Evolutionary conservation across 2,329 filamentous ascomycete species (phyloP).

Genomic region (Fusarium marasasianum): DNA sequence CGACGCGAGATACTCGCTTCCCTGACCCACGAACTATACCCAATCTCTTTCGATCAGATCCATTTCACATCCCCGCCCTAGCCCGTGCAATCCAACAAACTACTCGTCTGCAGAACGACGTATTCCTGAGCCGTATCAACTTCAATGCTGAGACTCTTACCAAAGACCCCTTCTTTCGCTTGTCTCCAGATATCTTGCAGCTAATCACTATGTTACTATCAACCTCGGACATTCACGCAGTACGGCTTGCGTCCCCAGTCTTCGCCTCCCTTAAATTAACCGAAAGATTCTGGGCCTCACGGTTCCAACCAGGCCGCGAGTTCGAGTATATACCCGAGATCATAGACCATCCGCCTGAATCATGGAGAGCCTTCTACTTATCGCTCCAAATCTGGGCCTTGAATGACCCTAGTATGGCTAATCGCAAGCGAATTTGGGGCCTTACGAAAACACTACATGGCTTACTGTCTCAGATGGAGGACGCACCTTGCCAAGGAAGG

Average conservation of each 20-base stretch:
- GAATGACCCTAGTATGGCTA: background rate
- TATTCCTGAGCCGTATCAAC: background rate
- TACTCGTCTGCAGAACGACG: background rate
- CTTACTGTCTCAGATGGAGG: background rate
- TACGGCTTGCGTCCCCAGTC: background rate
- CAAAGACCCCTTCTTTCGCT: background rate
- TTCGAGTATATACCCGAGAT: background rate
- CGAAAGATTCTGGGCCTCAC: background rate
- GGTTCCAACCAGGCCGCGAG: background rate
- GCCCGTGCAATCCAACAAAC: background rate
- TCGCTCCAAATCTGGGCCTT: background rate
- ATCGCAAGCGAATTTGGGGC: background rate
- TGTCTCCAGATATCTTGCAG: background rate
- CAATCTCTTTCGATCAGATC: background rate
- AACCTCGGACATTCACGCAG: background rate
- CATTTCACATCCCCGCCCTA: background rate
- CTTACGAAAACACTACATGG: background rate
- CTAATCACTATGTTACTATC: background rate
- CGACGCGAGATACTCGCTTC: background rate
- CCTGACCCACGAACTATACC: background rate
- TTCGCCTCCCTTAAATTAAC: background rate
- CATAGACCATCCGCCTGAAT: background rate
- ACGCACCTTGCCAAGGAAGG: background rate
- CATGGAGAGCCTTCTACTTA: background rate
- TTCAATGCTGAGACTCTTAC: background rate